These are phyloP conservation scores for Juglanconis oblonga DNA, from an alignment of 2,329 filamentous ascomycete genomes.

Conservation along the genomic window DNA sequence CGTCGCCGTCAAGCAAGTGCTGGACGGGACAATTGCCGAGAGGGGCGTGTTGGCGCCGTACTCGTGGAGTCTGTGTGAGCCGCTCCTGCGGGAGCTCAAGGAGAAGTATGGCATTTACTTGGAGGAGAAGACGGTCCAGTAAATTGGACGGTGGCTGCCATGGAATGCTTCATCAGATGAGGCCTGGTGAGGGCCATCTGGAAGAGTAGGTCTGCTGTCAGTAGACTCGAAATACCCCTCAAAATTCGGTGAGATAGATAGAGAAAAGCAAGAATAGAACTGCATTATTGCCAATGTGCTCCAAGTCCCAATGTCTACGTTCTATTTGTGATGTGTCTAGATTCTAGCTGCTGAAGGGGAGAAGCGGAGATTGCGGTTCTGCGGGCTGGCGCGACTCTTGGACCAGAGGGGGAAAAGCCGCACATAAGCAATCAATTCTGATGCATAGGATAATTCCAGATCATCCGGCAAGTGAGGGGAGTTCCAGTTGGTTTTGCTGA, in stretches of 20 bases:
- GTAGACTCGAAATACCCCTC: neutral
- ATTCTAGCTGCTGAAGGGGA: too few species aligned
- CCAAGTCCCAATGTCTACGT: too few species aligned
- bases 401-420: too few species aligned
- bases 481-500: too few species aligned
- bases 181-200: neutral
- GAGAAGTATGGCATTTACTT: conserved; percentile 73
- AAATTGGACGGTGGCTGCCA: conserved; percentile 17
- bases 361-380: too few species aligned
- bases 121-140: conserved; percentile 62
- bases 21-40: conserved; percentile 69
- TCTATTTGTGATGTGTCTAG: too few species aligned
- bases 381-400: too few species aligned
- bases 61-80: conserved; percentile 66
- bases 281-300: neutral
- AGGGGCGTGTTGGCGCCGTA: conserved; percentile 77
- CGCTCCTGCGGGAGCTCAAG: conserved; percentile 74
- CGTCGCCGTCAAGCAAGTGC: conserved; percentile 74
- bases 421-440: too few species aligned
- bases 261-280: conserved; percentile 1
- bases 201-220: too few species aligned
- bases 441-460: too few species aligned
- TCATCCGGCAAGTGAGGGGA: too few species aligned
- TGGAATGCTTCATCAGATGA: neutral
- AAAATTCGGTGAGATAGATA: conserved; percentile 8